Evolutionary conservation across 2,329 filamentous ascomycete genomes (phyloP).

Genomic region (Alternaria novae-zelandiae): DNA sequence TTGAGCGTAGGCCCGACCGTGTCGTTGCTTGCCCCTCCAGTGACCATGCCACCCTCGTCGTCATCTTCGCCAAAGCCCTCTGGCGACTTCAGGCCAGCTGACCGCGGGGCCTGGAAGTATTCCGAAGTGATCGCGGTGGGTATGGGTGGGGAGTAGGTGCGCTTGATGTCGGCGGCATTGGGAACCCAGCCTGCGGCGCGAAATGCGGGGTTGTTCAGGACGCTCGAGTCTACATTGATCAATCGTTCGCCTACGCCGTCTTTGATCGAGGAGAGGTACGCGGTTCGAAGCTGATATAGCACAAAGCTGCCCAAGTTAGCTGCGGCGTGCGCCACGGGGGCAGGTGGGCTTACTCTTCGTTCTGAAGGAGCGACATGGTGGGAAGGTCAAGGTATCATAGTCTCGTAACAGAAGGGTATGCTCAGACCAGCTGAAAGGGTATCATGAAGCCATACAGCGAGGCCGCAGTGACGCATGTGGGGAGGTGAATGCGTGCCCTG

Average conservation of each 20-base stretch:
- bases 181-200: slow-evolving; percentile 82
- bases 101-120: slow-evolving; percentile 77
- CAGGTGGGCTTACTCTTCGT: slow-evolving; percentile 50
- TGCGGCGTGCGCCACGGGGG: slow-evolving; percentile 8
- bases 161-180: slow-evolving; percentile 76
- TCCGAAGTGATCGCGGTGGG: slow-evolving; percentile 82
- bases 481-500: slow-evolving; percentile 15
- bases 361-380: slow-evolving; percentile 54
- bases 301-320: slow-evolving; percentile 66
- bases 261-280: slow-evolving; percentile 79
- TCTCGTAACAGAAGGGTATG: slow-evolving; percentile 14
- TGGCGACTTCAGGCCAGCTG: slow-evolving; percentile 60
- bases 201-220: slow-evolving; percentile 81
- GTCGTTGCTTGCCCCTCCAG: slow-evolving; percentile 68
- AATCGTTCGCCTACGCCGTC: slow-evolving; percentile 86
- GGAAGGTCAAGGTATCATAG: slow-evolving; percentile 20
- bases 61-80: slow-evolving; percentile 71
- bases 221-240: slow-evolving; percentile 79
- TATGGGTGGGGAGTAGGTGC: slow-evolving; percentile 85
- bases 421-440: slow-evolving; percentile 45
- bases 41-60: slow-evolving; percentile 73
- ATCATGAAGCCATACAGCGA: slow-evolving; percentile 16
- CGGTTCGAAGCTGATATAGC: slow-evolving; percentile 80
- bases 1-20: slow-evolving; percentile 70
- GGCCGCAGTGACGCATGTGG: slow-evolving; percentile 9